Evolutionary conservation across 805 yeast species (phyloP), one percentile per base, ranked within the genome.

Genomic region (baker's yeast (Saccharomyces cerevisiae)): DNA sequence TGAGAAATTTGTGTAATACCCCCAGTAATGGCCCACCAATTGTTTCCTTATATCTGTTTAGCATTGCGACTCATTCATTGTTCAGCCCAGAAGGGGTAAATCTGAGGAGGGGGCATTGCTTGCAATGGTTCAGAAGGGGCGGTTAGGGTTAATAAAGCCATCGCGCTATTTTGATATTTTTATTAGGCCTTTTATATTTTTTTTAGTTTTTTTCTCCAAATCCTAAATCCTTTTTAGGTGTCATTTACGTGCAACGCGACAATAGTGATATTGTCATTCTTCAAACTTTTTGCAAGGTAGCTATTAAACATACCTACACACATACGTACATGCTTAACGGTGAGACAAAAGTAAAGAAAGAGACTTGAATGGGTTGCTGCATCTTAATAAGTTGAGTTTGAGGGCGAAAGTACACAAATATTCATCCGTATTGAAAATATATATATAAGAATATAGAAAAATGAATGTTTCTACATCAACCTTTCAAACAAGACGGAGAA

Each of bases 381-480:
- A 17, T 5, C 3, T 10, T 36, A 36, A 31, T 14, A 32, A 14
- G 4, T 36, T 17, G 11, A 1, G 43, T 6, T n/a, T 22, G 5
- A n/a, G 22, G 30, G 14, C 11, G 31, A 22, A 32, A 22, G 30
- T 28, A 11, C 32, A 47, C 10, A 6, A 24, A 10, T 17, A n/a
- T 13, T 17, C n/a, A 46, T 46, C n/a, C 11, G 2, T 17, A 36
- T 17, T 11, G 3, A 36, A 4, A 13, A 31, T 14, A 6, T 36
- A 6, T 36, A 36, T 17, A 9, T 5, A 4, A 30, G 28, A 8
- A 11, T 30, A 11, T 17, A 47, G 10, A 53, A 66, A 28, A 21
- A 89, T 90, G 97, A 90, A 90, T 70, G 83, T 89, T 43, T 87
- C 96, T 41, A 88, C 96, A 41, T 87, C 96, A 51, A 87, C 97